Base-by-base conservation (phyloP, 306 rosid species). In the Begonia peltatifolia region DNA sequence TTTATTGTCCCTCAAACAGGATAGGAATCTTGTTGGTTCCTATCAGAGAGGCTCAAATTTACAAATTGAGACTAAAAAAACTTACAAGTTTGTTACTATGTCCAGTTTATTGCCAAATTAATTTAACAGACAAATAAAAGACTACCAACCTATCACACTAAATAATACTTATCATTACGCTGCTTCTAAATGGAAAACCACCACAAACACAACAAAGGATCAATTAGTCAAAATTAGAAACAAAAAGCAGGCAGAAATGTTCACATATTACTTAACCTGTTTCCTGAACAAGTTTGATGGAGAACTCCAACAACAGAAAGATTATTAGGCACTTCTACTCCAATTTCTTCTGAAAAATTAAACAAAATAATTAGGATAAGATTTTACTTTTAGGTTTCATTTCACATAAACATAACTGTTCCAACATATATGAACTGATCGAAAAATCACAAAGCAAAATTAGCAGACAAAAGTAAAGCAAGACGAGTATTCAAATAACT, bases 241-340 rank as follows among this genome's bases (percentile, higher is more conserved):
- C 51, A 54, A 14, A 50, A 66, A 69, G 62, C 63, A 61, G 47
- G 56, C 3, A 42, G 69, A 59, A 66, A 79, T 46, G 43, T 43
- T 67, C 51, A 23, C 62, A 48, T 41, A 46, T 57, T 62, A 53
- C 68, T 90, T 77, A 79, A 71, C 96, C 88, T 81, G 62, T 82
- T 81, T 75, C 96, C 87, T 23, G 30, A 81, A 79, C 72, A 62
- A 57, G 88, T 86, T 72, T 79, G 88, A 55, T 77, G 94, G 52
- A 84, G 84, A 76, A 84, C 93, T 66, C 73, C 82, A 52, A 73
- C 82, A 57, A 84, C 94, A 42, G 88, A 69, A 71, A 82, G 83
- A 57, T 64, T 58, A 65, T 84, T 87, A 65, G 81, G 84, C 67
- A 81, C 56, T 48, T 63, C 70, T 69, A 84, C 68, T 48, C 86